These are phyloP conservation scores for Brettanomyces sp. DNA, from an alignment of 805 yeast genomes.

Conservation along the genomic window DNA sequence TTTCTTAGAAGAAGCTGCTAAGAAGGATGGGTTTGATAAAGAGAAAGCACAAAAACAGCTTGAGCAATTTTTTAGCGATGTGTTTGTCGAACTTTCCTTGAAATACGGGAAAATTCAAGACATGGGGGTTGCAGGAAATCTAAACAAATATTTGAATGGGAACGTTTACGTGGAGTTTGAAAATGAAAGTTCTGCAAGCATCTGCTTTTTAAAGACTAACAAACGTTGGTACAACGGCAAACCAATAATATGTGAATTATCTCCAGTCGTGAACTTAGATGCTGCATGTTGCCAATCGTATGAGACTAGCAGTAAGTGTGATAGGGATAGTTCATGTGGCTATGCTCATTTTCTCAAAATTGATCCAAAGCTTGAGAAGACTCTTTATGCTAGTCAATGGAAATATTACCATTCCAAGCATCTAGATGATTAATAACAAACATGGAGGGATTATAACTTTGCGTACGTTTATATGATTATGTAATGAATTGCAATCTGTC, in stretches of 20 bases:
- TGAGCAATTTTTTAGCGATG: constrained; percentile 60
- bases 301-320: constrained; percentile 46
- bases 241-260: constrained; percentile 72
- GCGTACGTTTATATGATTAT: no score
- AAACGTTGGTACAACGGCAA: constrained; percentile 72
- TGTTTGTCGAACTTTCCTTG: constrained; percentile 51
- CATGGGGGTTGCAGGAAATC: constrained; percentile 73
- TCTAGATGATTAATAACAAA: no score
- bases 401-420: background rate
- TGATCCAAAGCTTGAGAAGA: constrained; percentile 17
- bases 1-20: background rate
- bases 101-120: constrained; percentile 44
- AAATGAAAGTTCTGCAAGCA: constrained; percentile 45
- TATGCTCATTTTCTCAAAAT: constrained; percentile 74
- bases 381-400: constrained; percentile 12
- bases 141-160: constrained; percentile 74
- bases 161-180: constrained; percentile 68
- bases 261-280: constrained; percentile 61
- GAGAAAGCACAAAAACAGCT: constrained; percentile 35
- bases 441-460: no score
- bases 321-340: constrained; percentile 78
- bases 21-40: constrained; percentile 12
- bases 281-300: constrained; percentile 74
- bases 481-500: no score
- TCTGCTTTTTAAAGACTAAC: constrained; percentile 54